phyloP scores from a whole-genome alignment of 2,329 filamentous ascomycete genomes.

The Paracamarosporium sp. region DNA sequence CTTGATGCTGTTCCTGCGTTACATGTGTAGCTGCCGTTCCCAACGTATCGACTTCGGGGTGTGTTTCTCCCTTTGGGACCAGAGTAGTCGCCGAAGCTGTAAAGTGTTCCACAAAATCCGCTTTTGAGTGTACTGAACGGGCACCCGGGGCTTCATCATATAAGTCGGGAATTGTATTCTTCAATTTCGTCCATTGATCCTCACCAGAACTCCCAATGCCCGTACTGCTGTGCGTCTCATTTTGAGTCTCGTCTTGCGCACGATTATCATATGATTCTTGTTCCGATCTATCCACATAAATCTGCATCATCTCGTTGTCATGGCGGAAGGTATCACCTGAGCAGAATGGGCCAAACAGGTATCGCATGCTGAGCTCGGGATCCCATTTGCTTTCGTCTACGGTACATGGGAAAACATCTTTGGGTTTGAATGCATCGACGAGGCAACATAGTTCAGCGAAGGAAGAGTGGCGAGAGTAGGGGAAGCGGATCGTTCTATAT shows the following conservation, averaged over 20 bases:
- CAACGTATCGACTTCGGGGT: background rate
- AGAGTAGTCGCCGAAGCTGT: background rate
- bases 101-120: background rate
- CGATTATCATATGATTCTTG: slow-evolving; percentile 17
- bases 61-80: background rate
- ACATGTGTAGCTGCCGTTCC: background rate
- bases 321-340: slow-evolving; percentile 67
- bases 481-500: slow-evolving; percentile 63
- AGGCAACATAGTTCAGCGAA: slow-evolving; percentile 79
- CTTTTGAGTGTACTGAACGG: background rate
- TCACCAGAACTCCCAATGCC: slow-evolving; percentile 2
- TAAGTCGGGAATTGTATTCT: background rate
- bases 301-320: slow-evolving; percentile 65
- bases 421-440: slow-evolving; percentile 71
- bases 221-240: slow-evolving; percentile 17
- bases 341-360: slow-evolving; percentile 75
- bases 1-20: background rate
- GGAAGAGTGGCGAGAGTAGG: slow-evolving; percentile 89
- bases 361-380: slow-evolving; percentile 66
- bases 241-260: slow-evolving; percentile 16
- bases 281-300: slow-evolving; percentile 26
- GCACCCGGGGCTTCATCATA: background rate
- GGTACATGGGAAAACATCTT: slow-evolving; percentile 84
- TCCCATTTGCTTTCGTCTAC: slow-evolving; percentile 68
- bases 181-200: slow-evolving; percentile 4